Evolutionary conservation across 768 basidiomycete species (phyloP).

Genomic region (Russula virescens): DNA sequence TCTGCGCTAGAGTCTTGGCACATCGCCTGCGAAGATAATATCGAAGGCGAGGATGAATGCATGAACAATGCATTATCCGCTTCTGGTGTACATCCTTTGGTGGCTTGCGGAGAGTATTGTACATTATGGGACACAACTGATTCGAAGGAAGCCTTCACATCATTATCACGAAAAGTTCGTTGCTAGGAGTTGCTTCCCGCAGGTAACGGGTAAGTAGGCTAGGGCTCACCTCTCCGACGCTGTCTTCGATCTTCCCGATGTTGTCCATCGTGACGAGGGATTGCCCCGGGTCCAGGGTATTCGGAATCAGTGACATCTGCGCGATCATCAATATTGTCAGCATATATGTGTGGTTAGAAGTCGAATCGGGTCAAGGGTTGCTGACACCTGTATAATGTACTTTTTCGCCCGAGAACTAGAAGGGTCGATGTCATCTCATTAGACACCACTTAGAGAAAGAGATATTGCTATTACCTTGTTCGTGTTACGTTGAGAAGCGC

Average conservation of each 20-base stretch:
- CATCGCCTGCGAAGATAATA: neutral
- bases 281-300: neutral
- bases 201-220: too few relatives aligned
- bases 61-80: neutral
- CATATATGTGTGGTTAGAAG: constrained; percentile 13
- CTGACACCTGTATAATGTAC: neutral
- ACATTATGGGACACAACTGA: neutral
- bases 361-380: neutral
- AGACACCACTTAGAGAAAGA: neutral
- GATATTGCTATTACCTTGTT: neutral
- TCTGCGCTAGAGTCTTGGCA: neutral
- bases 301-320: neutral
- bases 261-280: neutral
- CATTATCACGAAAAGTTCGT: neutral
- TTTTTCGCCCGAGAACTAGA: neutral
- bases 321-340: neutral
- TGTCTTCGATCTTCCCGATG: neutral
- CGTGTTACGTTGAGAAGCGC: neutral
- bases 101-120: neutral
- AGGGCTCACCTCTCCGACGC: neutral
- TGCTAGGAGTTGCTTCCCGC: neutral
- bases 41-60: neutral
- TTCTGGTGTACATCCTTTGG: neutral
- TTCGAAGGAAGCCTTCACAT: neutral
- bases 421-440: neutral